Evolutionary conservation across 192 early-diverging fungal genomes (phyloP), one percentile per base, ranked within the genome.

Genomic region (Podila minutissima): DNA sequence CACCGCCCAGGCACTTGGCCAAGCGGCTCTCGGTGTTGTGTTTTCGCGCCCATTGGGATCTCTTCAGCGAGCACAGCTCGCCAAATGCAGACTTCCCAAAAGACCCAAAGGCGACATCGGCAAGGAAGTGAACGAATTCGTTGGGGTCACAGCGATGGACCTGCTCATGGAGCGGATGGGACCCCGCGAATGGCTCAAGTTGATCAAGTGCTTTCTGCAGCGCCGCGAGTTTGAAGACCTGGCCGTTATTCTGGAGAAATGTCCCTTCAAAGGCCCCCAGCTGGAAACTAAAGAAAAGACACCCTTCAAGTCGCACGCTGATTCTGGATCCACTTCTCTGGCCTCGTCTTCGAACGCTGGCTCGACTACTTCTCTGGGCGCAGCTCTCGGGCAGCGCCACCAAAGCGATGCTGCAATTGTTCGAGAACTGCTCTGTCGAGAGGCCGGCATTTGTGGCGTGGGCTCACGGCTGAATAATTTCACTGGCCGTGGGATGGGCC

Each of bases 161-260:
- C 29, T 81, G 29, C 20, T 81, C 15, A 59, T 81, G 77, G 71
- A 81, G 17, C 22, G 77, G 13, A 69, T 81, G 8, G 77, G 77
- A 0, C 77, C 77, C 9, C 49, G 77, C n/a, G 77, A 81, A 55
- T 81, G 77, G 77, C 62, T 81, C 20, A 81, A 81, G 49, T 28
- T 81, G 31, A 81, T 81, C 5, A 81, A 81, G 31, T 73, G 57
- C 26, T 81, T 73, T 31, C 37, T 81, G 19, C 77, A 81, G 48
- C 67, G 77, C 1, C 77, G 66, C 46, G 77, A 67, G 37, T 81
- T 81, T 69, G 77, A 81, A 3, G 77, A 81, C 22, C 28, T 81
- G 7, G 46, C 64, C 1, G 51, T 81, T 3, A 53, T 81, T 3
- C 50, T 81, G 19, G 71, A 81, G 22, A 55, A 63, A 15, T 81